Evolutionary conservation across 2,329 filamentous ascomycete genomes (phyloP).

Genomic region (Polytolypa hystricis): DNA sequence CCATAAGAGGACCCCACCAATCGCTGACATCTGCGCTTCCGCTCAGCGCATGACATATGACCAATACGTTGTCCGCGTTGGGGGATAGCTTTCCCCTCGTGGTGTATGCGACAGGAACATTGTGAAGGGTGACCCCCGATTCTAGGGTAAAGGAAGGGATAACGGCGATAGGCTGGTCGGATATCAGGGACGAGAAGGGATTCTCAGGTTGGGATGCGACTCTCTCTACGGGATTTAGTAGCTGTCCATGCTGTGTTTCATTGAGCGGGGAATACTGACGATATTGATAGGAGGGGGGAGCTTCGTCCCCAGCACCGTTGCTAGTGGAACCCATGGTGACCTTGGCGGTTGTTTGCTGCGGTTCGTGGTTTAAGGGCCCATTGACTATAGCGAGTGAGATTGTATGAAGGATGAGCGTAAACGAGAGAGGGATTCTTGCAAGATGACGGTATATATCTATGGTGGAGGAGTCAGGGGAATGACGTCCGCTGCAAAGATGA

Average conservation of each 20-base stretch:
- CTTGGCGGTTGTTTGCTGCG: too few species aligned
- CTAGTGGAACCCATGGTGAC: conserved; percentile 8
- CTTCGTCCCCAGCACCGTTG: conserved; percentile 8
- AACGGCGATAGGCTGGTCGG: conserved; percentile 75
- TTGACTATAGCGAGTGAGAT: too few species aligned
- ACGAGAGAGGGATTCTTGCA: too few species aligned
- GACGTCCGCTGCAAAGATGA: too few species aligned
- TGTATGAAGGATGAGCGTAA: too few species aligned
- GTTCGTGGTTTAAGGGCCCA: too few species aligned
- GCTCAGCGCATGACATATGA: conserved; percentile 47
- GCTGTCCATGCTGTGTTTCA: conserved; percentile 19
- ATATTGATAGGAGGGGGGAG: conserved; percentile 16
- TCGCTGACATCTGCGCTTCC: conserved; percentile 45
- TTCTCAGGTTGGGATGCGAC: conserved; percentile 68
- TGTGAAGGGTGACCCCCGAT: conserved; percentile 71
- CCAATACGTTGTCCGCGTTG: conserved; percentile 49
- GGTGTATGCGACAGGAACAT: conserved; percentile 59
- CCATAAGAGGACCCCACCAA: conserved; percentile 47
- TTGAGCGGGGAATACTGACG: conserved; percentile 26
- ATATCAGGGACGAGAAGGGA: conserved; percentile 75
- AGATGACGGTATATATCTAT: too few species aligned
- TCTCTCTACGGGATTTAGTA: conserved; percentile 48
- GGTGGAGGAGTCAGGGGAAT: too few species aligned
- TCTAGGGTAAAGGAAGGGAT: conserved; percentile 87
- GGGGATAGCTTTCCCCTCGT: conserved; percentile 48